Evolutionary conservation across 2,329 filamentous ascomycete genomes (phyloP), one percentile per base, ranked within the genome.

Genomic region (Colletotrichum sp.): DNA sequence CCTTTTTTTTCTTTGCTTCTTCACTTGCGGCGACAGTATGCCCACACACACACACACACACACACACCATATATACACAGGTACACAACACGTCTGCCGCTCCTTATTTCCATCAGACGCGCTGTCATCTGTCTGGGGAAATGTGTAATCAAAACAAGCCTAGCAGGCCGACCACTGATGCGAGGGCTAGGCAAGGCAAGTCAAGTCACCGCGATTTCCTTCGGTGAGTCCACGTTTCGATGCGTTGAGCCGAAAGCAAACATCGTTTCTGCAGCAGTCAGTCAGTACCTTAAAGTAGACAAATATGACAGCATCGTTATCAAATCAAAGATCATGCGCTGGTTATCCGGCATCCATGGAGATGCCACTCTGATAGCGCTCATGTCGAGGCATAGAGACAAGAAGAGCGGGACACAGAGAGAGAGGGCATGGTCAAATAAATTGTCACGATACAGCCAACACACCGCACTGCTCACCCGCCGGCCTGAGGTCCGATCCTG

Each of bases 21-120:
- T 48, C 59, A 65, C 71, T 61, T 70, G 48, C 30, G 64, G 62
- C 38, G 58, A 52, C 36, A 56, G 56, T 75, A 75, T 75, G 64
- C 34, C 63, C 58, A 58, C 56, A 61, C 64, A 56, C 48, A 28
- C 61, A 38, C 34, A 7, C 26, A 26, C 26, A 26, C 61, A 55
- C 48, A 28, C 61, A 38, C 36, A 7, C 4, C 36, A n/a, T 10
- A 43, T n/a, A 48, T 48, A 48, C 18, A 48, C 18, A 48, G 43
- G 43, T 48, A 48, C 43, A 43, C 18, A 43, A 43, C 52, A 24
- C 65, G 55, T n/a, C 21, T 68, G 69, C 28, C 69, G 56, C 58
- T 75, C 73, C n/a, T 63, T 58, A 59, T 73, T 30, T 68, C 34
- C 56, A 58, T 52, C 32, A 38, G 63, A 73, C 58, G 63, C 69